Evolutionary conservation across 768 basidiomycete species (phyloP).

Genomic region (Mycena albidolilacea): DNA sequence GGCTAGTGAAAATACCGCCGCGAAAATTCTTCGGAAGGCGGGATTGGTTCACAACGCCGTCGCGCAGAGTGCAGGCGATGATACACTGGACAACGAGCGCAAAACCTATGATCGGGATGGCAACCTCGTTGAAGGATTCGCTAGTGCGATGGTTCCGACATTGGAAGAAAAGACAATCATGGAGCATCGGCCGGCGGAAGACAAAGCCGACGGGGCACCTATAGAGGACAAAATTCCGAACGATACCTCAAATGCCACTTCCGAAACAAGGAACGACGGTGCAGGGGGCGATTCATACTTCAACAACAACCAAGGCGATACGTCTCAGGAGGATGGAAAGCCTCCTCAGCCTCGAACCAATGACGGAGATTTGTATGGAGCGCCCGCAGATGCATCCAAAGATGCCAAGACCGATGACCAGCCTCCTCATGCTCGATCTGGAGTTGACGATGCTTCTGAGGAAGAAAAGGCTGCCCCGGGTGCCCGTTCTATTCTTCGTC

Average conservation of each 20-base stretch:
- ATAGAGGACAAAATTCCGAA: constrained; percentile 50
- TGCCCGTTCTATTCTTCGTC: constrained; percentile 67
- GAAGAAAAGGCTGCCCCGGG: constrained; percentile 65
- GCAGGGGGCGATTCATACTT: constrained; percentile 22
- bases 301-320: constrained; percentile 16
- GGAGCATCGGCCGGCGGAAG: constrained; percentile 60
- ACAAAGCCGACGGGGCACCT: constrained; percentile 47
- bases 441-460: constrained; percentile 59
- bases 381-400: constrained; percentile 67
- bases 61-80: constrained; percentile 59
- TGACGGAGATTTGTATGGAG: constrained; percentile 65
- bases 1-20: constrained; percentile 50
- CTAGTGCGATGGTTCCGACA: constrained; percentile 75
- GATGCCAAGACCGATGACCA: constrained; percentile 59
- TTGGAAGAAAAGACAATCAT: constrained; percentile 76
- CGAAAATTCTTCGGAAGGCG: constrained; percentile 58
- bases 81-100: constrained; percentile 63
- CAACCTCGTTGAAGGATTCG: constrained; percentile 67
- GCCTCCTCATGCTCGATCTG: constrained; percentile 62
- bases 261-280: constrained; percentile 31
- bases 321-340: constrained; percentile 10
- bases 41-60: constrained; percentile 58
- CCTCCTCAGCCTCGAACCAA: constrained; percentile 53
- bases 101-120: constrained; percentile 68
- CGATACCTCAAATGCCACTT: constrained; percentile 11